A percentile compares a stretch with the other conserved stretches of the same genome.
Evolutionary conservation across 306 rosid genomes (phyloP).

Genomic region (Trifolium dubium): DNA sequence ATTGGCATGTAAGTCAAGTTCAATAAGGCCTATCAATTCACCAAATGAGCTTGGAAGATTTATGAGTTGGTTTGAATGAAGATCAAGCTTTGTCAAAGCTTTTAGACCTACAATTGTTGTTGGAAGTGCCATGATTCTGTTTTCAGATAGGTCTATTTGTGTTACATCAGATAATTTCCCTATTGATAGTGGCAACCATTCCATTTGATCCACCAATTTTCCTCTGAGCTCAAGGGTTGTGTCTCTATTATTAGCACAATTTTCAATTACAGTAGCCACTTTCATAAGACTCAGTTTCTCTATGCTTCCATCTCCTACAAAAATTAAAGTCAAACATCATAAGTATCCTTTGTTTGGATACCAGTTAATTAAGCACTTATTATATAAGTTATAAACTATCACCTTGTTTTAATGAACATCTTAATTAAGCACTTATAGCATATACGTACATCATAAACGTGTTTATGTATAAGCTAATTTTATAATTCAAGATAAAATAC

Average conservation of each 20-base stretch:
- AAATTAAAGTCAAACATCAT: constrained; percentile 21
- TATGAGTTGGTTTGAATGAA: constrained; percentile 85
- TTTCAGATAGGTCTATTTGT: constrained; percentile 79
- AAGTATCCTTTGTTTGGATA: no score
- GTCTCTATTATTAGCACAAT: constrained; percentile 60
- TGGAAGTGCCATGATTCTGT: constrained; percentile 89
- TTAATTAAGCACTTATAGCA: neutral
- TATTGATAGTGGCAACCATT: constrained; percentile 87
- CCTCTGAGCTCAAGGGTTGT: constrained; percentile 73
- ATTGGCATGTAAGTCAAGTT: constrained; percentile 82
- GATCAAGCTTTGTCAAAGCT: constrained; percentile 76
- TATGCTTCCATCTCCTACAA: constrained; percentile 54
- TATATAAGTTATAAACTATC: no score
- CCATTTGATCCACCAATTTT: constrained; percentile 77
- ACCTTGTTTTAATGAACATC: neutral
- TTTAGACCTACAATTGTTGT: constrained; percentile 64
- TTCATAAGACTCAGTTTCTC: constrained; percentile 81
- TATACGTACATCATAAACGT: neutral
- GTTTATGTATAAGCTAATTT: neutral
- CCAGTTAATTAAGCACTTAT: no score
- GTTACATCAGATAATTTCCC: constrained; percentile 74
- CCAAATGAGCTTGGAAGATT: constrained; percentile 89
- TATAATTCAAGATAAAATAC: neutral
- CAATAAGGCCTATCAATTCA: constrained; percentile 69
- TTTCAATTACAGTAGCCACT: constrained; percentile 85